Percentiles rank a stretch among this genome's conserved stretches.
These are phyloP conservation scores for Jackrogersella multiformis DNA, from an alignment of 495 filamentous ascomycete species.

Conservation along the genomic window DNA sequence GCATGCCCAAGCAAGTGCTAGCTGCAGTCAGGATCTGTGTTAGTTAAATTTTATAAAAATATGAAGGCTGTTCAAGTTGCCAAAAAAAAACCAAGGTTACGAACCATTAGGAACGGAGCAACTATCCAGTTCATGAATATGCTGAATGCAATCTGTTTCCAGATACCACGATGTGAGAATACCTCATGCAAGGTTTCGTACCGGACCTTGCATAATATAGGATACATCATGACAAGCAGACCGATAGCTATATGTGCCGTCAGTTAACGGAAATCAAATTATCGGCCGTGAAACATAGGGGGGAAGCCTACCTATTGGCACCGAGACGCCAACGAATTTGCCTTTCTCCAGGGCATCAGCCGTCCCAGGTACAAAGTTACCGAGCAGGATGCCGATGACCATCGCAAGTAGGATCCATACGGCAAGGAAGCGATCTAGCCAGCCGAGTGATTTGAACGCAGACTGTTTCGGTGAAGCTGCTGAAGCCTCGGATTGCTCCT, in stretches of 20 bases:
- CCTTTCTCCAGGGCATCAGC: conserved; percentile 73
- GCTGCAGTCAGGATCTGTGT: conserved; percentile 49
- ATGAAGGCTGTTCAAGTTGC: background rate
- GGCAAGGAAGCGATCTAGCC: conserved; percentile 79
- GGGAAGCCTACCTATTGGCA: conserved; percentile 72
- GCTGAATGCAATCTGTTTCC: conserved; percentile 83
- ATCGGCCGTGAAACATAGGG: background rate
- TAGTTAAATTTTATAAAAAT: background rate
- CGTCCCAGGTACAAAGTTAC: conserved; percentile 75
- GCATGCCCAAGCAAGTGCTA: conserved; percentile 83
- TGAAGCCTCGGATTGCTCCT: background rate
- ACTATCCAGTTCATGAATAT: conserved; percentile 88
- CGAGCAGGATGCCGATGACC: conserved; percentile 79
- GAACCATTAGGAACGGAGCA: conserved; percentile 89
- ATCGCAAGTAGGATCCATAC: conserved; percentile 90
- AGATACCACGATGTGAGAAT: conserved; percentile 69
- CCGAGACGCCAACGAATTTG: conserved; percentile 74
- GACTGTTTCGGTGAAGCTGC: conserved; percentile 39
- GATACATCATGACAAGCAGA: conserved; percentile 94
- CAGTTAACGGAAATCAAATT: background rate
- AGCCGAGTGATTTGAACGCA: conserved; percentile 64
- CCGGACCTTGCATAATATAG: conserved; percentile 91
- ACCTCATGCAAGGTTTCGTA: conserved; percentile 80
- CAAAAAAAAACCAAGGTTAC: conserved; percentile 16
- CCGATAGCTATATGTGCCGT: conserved; percentile 68